Base-by-base conservation (phyloP, 331 rosid species). In the Quercus tomentella region DNA sequence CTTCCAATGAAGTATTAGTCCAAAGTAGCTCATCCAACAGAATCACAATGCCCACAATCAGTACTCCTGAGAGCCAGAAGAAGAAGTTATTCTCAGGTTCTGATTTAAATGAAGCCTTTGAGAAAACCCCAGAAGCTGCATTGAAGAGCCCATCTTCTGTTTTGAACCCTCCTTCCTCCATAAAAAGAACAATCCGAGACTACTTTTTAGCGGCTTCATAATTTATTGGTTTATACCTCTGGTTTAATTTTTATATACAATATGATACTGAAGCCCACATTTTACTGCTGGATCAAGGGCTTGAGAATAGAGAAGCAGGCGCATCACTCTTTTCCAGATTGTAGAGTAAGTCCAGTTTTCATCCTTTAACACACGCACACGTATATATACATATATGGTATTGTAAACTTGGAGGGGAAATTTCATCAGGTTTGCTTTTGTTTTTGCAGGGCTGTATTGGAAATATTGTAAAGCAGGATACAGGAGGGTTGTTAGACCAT, bases 141-240 rank as follows among this genome's bases (percentile, higher is more conserved):
- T n/a, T 65, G 74, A 87, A 88, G 79, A 93, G 99, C 86, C 99
- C 98, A 23, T 96, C 94, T 51, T 93, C 98, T 78, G 98, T 93
- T 75, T 85, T 96, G 88, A 90, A 84, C 81, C 95, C 99, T 54
- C 98, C 97, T 73, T 85, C 97, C 79, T 91, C 98, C 52, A 60
- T 88, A 4, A 91, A 86, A 82, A 86, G 98, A 88, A 96, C 99
- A 8, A 96, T 96, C 78, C 83, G 89, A 14, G 99, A 96, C 76
- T 96, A 96, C 91, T 93, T 96, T 83, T 66, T 81, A 12, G 86
- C 80, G 68, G 82, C 93, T 74, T 63, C 89, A 18, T 85, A 76
- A 52, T 77, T 61, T 68, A 25, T 33, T 58, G 79, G 20, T 57
- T 56, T 15, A 14, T 76, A 77, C 76, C 30, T 37, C 63, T 31